Percentiles rank a stretch among this genome's conserved stretches.
These are phyloP conservation scores for Epichloe typhina DNA, from an alignment of 2,329 filamentous ascomycete species.

Conservation along the genomic window DNA sequence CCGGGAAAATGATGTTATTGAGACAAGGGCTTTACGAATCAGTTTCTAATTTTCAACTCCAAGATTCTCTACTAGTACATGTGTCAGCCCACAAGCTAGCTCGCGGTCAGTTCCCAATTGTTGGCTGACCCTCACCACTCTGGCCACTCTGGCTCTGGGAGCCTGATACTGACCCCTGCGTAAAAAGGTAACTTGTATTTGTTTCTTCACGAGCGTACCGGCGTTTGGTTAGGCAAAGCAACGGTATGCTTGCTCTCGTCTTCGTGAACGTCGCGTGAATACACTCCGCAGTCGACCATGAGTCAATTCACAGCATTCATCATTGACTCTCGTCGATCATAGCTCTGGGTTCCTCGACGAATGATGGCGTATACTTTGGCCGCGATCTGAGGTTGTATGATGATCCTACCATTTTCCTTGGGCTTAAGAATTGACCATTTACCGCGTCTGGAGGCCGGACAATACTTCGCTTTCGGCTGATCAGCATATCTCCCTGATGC, in stretches of 20 bases:
- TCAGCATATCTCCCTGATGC: slow-evolving; percentile 16
- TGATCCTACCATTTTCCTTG: slow-evolving; percentile 20
- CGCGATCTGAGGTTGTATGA: background rate
- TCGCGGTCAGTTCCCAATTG: too few relatives aligned
- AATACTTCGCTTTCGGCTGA: slow-evolving; percentile 38
- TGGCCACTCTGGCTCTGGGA: too few relatives aligned
- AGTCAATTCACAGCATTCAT: background rate
- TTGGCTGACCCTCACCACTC: too few relatives aligned
- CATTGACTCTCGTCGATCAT: background rate
- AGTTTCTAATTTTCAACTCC: too few relatives aligned
- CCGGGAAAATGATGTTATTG: too few relatives aligned
- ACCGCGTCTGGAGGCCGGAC: slow-evolving; percentile 62
- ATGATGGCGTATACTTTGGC: background rate
- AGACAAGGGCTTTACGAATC: too few relatives aligned
- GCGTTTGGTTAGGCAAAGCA: background rate
- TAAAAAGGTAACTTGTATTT: too few relatives aligned
- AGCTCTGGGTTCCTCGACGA: background rate
- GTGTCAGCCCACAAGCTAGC: too few relatives aligned
- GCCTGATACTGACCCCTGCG: too few relatives aligned
- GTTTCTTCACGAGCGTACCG: too few relatives aligned
- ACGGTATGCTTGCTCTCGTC: background rate
- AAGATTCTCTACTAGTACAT: too few relatives aligned
- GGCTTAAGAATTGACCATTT: slow-evolving; percentile 66
- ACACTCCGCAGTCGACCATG: background rate
- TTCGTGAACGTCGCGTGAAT: background rate